Evolutionary conservation across 805 yeast species (phyloP).

Genomic region (Sugiyamaella valdiviana): DNA sequence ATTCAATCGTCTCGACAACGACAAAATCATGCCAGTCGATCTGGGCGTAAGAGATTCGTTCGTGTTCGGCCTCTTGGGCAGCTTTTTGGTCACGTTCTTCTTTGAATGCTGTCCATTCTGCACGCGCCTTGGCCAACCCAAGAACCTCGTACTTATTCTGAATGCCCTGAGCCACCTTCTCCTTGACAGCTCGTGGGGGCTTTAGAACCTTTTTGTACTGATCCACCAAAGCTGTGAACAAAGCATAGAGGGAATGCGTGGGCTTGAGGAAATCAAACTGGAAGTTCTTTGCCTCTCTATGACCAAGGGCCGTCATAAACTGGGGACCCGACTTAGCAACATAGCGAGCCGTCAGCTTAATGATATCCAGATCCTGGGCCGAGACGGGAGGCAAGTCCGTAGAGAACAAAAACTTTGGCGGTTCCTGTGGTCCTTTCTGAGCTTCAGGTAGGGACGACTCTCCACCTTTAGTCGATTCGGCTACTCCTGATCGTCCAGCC

Average conservation of each 20-base stretch:
- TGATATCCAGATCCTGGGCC: constrained; percentile 55
- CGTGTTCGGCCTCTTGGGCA: constrained; percentile 32
- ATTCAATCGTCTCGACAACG: constrained; percentile 61
- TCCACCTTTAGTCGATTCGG: constrained; percentile 4
- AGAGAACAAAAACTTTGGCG: constrained; percentile 30
- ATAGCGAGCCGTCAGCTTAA: constrained; percentile 66
- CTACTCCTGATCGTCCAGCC: constrained; percentile 22
- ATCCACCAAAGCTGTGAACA: constrained; percentile 44
- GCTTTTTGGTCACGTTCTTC: constrained; percentile 36
- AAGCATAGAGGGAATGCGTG: constrained; percentile 52
- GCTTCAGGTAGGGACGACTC: constrained; percentile 3
- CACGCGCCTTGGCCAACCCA: constrained; percentile 47
- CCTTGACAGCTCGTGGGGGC: constrained; percentile 20
- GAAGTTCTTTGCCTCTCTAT: constrained; percentile 30
- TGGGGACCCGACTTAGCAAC: constrained; percentile 54
- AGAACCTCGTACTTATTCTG: constrained; percentile 36
- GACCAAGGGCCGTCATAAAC: constrained; percentile 38
- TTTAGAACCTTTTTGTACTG: constrained; percentile 48
- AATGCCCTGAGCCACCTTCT: constrained; percentile 27
- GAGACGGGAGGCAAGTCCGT: constrained; percentile 41
- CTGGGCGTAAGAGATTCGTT: constrained; percentile 56
- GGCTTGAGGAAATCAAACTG: constrained; percentile 65
- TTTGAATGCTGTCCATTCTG: constrained; percentile 42
- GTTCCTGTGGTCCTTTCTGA: constrained; percentile 21
- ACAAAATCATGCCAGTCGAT: constrained; percentile 86